phyloP scores from a whole-genome alignment of 345 rosid genomes.

The Citrus sp. region DNA sequence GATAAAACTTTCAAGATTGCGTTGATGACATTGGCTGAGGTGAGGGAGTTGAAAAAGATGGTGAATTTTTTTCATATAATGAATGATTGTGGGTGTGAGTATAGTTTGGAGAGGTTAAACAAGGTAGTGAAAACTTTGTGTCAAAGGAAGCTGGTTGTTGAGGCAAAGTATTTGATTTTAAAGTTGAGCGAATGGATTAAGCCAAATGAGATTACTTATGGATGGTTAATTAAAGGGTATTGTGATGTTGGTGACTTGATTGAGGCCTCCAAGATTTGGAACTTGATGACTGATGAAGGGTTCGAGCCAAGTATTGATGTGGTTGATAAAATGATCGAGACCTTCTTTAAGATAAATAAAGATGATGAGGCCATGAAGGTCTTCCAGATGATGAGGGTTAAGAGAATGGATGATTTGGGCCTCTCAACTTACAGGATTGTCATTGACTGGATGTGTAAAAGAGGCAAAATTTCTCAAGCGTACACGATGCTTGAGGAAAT shows the following conservation, averaged over 20 bases:
- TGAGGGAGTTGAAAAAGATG: constrained; percentile 72
- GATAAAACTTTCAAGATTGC: constrained; percentile 68
- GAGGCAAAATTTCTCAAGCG: constrained; percentile 49
- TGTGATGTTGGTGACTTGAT: constrained; percentile 67
- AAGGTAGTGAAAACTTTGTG: constrained; percentile 53
- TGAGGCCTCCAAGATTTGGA: constrained; percentile 79
- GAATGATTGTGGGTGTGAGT: constrained; percentile 55
- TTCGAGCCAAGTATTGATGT: constrained; percentile 48
- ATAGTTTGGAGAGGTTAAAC: constrained; percentile 47
- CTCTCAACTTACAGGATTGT: constrained; percentile 65
- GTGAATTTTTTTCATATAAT: constrained; percentile 62
- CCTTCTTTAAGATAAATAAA: constrained; percentile 55
- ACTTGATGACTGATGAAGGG: constrained; percentile 72
- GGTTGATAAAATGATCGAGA: constrained; percentile 62
- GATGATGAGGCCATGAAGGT: constrained; percentile 62
- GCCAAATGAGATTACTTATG: constrained; percentile 54
- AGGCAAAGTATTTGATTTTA: constrained; percentile 55
- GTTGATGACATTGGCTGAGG: constrained; percentile 54
- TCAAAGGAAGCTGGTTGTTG: constrained; percentile 49
- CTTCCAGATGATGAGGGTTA: constrained; percentile 52
- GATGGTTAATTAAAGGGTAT: constrained; percentile 58
- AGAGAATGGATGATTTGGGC: constrained; percentile 47
- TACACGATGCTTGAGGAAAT: constrained; percentile 58
- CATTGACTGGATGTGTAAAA: constrained; percentile 71
- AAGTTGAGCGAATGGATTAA: constrained; percentile 55